phyloP scores from a whole-genome alignment of 495 filamentous ascomycete genomes.

The Aspergillus coremiiformis region DNA sequence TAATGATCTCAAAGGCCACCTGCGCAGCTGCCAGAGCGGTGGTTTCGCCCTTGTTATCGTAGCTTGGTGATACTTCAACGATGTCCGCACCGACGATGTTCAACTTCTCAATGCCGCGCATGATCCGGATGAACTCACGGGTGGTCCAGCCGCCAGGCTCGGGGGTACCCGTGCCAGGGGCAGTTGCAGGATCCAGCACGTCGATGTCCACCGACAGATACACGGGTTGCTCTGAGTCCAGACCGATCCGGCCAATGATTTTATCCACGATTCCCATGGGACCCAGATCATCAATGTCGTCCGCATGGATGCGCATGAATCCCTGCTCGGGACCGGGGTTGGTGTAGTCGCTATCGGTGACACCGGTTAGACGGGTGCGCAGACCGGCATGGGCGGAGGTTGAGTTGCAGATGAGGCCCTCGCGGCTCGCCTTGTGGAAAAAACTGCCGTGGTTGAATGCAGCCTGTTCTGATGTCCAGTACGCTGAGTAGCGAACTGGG shows the following conservation, averaged over 20 bases:
- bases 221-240: constrained; percentile 58
- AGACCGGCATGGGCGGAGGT: constrained; percentile 73
- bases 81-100: constrained; percentile 71
- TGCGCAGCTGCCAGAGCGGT: constrained; percentile 81
- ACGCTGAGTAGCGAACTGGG: constrained; percentile 66
- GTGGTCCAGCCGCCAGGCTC: constrained; percentile 72
- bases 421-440: constrained; percentile 74
- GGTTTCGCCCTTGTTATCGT: constrained; percentile 76
- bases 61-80: constrained; percentile 81
- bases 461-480: constrained; percentile 61
- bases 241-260: constrained; percentile 52
- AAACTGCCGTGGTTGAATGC: constrained; percentile 79
- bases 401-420: constrained; percentile 61
- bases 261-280: constrained; percentile 48
- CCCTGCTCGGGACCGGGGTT: constrained; percentile 49
- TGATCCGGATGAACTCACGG: constrained; percentile 60
- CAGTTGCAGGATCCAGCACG: constrained; percentile 63
- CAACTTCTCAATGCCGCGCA: constrained; percentile 60
- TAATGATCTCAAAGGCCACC: constrained; percentile 75
- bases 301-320: constrained; percentile 56
- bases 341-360: constrained; percentile 58
- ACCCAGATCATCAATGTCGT: constrained; percentile 65
- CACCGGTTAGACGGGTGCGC: constrained; percentile 61
- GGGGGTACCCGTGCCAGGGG: constrained; percentile 67
- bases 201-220: constrained; percentile 74